Percentiles rank a stretch among this genome's conserved stretches.
Conservation (phyloP, 2,329 filamentous ascomycete genomes). For the Penicillium thymicola region DNA sequence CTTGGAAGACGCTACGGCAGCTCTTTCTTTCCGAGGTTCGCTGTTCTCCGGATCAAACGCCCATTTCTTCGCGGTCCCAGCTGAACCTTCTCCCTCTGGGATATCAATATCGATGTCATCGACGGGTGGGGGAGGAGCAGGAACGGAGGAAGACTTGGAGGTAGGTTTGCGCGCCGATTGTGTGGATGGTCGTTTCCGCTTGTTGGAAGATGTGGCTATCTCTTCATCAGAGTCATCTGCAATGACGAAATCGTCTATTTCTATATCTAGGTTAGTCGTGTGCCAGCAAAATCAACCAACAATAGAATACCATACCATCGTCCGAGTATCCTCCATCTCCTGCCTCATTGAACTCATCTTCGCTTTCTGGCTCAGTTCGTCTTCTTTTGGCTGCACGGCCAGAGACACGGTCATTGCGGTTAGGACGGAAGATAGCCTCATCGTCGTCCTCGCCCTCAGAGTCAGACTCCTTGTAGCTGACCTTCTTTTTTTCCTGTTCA, state of each 20-base stretch:
- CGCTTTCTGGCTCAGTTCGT: constrained; percentile 65
- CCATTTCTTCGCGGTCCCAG: constrained; percentile 81
- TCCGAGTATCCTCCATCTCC: constrained; percentile 47
- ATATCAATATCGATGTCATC: constrained; percentile 57
- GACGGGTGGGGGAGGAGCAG: constrained; percentile 53
- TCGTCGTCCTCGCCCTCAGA: constrained; percentile 68
- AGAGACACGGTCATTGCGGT: constrained; percentile 45
- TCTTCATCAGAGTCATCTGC: constrained; percentile 80
- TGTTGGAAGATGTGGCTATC: constrained; percentile 56
- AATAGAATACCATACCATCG: constrained; percentile 45
- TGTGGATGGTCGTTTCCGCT: constrained; percentile 64
- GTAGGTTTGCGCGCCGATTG: constrained; percentile 39
- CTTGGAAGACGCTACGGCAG: constrained; percentile 37
- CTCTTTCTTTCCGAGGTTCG: constrained; percentile 50
- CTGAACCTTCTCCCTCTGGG: constrained; percentile 50
- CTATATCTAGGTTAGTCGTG: constrained; percentile 41
- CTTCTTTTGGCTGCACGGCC: constrained; percentile 54
- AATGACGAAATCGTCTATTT: constrained; percentile 84
- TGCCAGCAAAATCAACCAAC: neutral
- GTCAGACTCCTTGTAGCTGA: constrained; percentile 79
- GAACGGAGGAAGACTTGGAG: constrained; percentile 32
- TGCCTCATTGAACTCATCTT: constrained; percentile 63
- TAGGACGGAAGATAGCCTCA: constrained; percentile 64
- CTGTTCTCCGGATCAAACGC: constrained; percentile 63
- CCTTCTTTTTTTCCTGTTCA: constrained; percentile 56